Base-by-base conservation (phyloP, 2,329 filamentous ascomycete species). In the Colletotrichum lindemuthianum region DNA sequence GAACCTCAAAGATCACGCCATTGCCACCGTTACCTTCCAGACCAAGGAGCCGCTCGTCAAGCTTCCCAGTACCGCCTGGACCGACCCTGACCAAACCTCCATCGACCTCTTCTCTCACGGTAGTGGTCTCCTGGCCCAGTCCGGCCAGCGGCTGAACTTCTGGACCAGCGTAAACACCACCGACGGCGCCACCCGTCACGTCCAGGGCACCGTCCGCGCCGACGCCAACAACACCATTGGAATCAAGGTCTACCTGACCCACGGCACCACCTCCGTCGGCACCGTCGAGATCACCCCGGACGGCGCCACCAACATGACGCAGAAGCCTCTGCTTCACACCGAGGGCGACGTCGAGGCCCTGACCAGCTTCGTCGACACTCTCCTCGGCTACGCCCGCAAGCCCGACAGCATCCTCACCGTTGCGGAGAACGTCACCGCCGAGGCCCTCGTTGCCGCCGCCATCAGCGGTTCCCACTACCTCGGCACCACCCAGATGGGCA, bases 201-300 rank as follows among this genome's bases (percentile, higher is more conserved):
- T 78, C 51, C 78, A 84, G 70, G 83, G 80, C 41, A 84, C 82
- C 9, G 81, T 79, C 72, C 79, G 79, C 65, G 76, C 78, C 0
- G 72, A 78, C 1, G 75, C 78, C 12, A 70, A 77, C 40, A 79
- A 79, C 48, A 73, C 78, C 34, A 73, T 85, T 60, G 79, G 78
- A 39, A 76, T 81, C 53, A 80, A 83, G 70, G 75, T 84, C 7
- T 85, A 84, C 74, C 77, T 86, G 16, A 84, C 79, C 15, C 82
- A 84, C 44, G 81, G 82, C 15, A 78, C 81, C 4, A 80, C 78
- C 5, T 84, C 84, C 45, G 75, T 78, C 53, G 80, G 83, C 41
- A 70, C 79, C 9, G 74, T 84, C 12, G 73, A 74, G 13, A 78
- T 83, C 39, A 79, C 76, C 24, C 69, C 75, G 24, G 69, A 74